These are phyloP conservation scores for Pseudonitzschia multistriata DNA, from an alignment of 108 stramenopile species.

Conservation along the genomic window DNA sequence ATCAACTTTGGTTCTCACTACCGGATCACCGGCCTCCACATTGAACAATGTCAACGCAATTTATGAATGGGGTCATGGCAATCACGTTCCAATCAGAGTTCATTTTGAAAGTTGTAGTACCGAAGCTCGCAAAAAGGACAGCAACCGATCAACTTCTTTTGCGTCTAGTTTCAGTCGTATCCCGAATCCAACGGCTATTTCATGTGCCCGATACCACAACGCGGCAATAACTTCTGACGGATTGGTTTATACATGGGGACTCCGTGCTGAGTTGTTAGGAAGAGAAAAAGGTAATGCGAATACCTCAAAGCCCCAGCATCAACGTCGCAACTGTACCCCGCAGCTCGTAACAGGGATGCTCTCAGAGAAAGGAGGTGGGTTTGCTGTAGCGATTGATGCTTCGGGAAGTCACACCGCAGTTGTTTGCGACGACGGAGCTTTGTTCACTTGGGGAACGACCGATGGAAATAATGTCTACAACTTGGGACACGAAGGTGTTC, in stretches of 20 bases:
- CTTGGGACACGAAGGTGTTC: conserved; percentile 75
- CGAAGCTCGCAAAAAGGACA: background rate
- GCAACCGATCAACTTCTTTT: conserved; percentile 3
- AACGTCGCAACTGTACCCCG: conserved; percentile 44
- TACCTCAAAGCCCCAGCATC: conserved; percentile 5
- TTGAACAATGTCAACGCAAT: conserved; percentile 62
- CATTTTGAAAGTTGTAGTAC: conserved; percentile 40
- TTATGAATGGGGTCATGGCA: conserved; percentile 85
- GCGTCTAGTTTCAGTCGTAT: conserved; percentile 2
- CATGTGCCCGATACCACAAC: conserved; percentile 80
- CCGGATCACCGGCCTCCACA: conserved; percentile 35
- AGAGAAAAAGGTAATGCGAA: conserved; percentile 5
- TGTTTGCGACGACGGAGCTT: conserved; percentile 63
- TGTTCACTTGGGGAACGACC: conserved; percentile 80
- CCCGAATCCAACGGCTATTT: conserved; percentile 75
- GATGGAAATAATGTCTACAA: conserved; percentile 47
- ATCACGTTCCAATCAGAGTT: conserved; percentile 63
- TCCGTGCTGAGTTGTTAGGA: conserved; percentile 68
- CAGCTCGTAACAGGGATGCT: conserved; percentile 80
- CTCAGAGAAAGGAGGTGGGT: conserved; percentile 77
- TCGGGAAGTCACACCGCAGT: conserved; percentile 79
- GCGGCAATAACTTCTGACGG: conserved; percentile 87
- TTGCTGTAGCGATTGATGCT: conserved; percentile 74
- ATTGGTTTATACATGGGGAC: conserved; percentile 91
- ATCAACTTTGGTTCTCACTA: conserved; percentile 66